Evolutionary conservation across 768 basidiomycete species (phyloP).

Genomic region (Agrocybe praecox): DNA sequence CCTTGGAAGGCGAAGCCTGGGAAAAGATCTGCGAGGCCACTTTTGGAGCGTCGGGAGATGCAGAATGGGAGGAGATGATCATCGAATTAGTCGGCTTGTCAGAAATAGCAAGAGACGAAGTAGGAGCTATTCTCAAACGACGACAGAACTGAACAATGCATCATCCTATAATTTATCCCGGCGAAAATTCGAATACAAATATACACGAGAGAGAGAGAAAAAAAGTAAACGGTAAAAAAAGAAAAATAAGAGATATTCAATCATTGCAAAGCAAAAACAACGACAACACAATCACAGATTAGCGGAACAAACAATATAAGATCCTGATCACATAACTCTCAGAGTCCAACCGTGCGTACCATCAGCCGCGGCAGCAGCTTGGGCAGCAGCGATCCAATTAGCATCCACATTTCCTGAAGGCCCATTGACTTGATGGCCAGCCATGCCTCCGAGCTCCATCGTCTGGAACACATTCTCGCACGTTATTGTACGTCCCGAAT

Average conservation of each 20-base stretch:
- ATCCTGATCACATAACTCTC: constrained; percentile 67
- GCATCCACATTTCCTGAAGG: constrained; percentile 54
- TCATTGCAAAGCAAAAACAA: constrained; percentile 42
- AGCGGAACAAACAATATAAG: constrained; percentile 17
- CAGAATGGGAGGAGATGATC: constrained; percentile 59
- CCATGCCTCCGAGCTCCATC: constrained; percentile 61
- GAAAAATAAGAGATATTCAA: constrained; percentile 18
- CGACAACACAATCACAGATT: constrained; percentile 32
- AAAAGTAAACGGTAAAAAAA: constrained; percentile 5
- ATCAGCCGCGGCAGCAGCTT: constrained; percentile 66
- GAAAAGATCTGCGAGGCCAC: constrained; percentile 45
- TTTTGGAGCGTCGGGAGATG: constrained; percentile 47
- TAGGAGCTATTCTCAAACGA: constrained; percentile 53
- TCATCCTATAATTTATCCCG: constrained; percentile 7
- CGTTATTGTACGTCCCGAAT: constrained; percentile 82
- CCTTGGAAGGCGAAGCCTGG: constrained; percentile 59
- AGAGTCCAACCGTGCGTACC: constrained; percentile 78
- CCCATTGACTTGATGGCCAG: constrained; percentile 46
- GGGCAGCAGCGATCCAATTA: constrained; percentile 75
- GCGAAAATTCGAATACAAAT: constrained; percentile 20
- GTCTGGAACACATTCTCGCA: constrained; percentile 80
- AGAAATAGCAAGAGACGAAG: constrained; percentile 66
- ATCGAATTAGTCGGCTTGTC: constrained; percentile 56
- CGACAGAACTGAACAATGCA: constrained; percentile 30
- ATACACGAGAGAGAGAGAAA: constrained; percentile 7